Conservation (phyloP, 495 filamentous ascomycete species). For the Daldinia loculata region DNA sequence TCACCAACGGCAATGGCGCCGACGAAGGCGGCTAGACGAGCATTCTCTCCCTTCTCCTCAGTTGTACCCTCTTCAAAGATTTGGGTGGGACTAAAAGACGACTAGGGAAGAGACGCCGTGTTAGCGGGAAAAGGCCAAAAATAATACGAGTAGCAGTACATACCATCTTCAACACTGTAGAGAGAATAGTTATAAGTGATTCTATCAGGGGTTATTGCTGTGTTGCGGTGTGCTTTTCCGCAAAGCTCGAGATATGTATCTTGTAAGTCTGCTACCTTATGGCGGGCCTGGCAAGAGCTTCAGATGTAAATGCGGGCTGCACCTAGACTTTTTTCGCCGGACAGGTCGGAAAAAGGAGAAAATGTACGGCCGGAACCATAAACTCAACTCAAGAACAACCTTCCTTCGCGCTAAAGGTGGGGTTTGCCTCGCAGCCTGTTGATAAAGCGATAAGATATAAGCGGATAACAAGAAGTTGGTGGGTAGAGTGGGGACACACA, state of each 20-base stretch:
- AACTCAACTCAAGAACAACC: too few species aligned
- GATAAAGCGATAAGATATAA: conserved; percentile 16
- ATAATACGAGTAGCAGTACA: background rate
- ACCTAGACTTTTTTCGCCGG: conserved; percentile 33
- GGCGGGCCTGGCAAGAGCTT: conserved; percentile 34
- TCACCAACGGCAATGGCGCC: conserved; percentile 98
- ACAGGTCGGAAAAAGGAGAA: conserved; percentile 28
- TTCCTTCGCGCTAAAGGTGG: conserved; percentile 23
- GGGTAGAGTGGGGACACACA: conserved; percentile 30
- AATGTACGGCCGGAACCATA: conserved; percentile 18
- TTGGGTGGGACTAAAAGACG: conserved; percentile 86
- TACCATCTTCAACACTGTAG: conserved; percentile 37
- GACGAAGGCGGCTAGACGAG: conserved; percentile 94
- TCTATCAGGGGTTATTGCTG: background rate
- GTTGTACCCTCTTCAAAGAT: conserved; percentile 98
- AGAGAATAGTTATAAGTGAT: background rate
- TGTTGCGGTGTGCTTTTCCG: conserved; percentile 16
- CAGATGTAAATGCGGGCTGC: conserved; percentile 23
- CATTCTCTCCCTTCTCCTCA: conserved; percentile 99
- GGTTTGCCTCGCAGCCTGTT: background rate
- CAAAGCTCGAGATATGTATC: conserved; percentile 14
- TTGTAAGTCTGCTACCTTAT: conserved; percentile 10
- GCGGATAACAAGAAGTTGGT: conserved; percentile 19
- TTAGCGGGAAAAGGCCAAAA: conserved; percentile 8
- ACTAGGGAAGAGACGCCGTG: conserved; percentile 44